Conservation (phyloP, 179 eudicot genomes). For the Nepenthes alata region DNA sequence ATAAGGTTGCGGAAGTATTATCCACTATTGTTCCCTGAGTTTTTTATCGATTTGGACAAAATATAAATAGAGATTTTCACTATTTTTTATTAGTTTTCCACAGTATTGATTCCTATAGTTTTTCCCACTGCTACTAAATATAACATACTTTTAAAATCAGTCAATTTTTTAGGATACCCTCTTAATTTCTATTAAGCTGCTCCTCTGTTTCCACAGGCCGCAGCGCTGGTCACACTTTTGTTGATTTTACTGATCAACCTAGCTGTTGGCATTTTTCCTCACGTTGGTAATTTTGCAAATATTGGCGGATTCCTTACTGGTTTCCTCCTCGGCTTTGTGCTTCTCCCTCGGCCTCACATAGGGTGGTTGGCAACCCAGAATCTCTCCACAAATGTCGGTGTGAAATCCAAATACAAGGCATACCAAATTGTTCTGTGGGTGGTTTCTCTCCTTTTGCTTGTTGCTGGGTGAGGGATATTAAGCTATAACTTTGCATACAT, state of each 20-base stretch:
- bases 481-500: too few species aligned
- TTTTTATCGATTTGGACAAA: too few species aligned
- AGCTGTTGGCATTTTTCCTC: constrained; percentile 56
- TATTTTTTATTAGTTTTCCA: too few species aligned
- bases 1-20: too few species aligned
- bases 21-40: too few species aligned
- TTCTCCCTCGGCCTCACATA: constrained; percentile 45
- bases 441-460: constrained; percentile 26
- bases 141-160: too few species aligned
- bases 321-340: constrained; percentile 52
- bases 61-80: too few species aligned
- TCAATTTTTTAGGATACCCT: too few species aligned
- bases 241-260: constrained; percentile 37
- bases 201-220: constrained; percentile 17
- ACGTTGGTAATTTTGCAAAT: constrained; percentile 56
- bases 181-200: not conserved
- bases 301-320: constrained; percentile 62
- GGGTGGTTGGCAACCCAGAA: constrained; percentile 26
- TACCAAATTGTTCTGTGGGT: constrained; percentile 35
- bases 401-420: constrained; percentile 42
- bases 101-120: too few species aligned
- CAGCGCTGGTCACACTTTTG: constrained; percentile 32
- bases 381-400: constrained; percentile 8
- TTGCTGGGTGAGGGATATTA: constrained; percentile 30
- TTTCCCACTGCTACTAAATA: too few species aligned